Evolutionary conservation across 805 yeast species (phyloP), one percentile per base, ranked within the genome.

Genomic region (Komagataella populi): DNA sequence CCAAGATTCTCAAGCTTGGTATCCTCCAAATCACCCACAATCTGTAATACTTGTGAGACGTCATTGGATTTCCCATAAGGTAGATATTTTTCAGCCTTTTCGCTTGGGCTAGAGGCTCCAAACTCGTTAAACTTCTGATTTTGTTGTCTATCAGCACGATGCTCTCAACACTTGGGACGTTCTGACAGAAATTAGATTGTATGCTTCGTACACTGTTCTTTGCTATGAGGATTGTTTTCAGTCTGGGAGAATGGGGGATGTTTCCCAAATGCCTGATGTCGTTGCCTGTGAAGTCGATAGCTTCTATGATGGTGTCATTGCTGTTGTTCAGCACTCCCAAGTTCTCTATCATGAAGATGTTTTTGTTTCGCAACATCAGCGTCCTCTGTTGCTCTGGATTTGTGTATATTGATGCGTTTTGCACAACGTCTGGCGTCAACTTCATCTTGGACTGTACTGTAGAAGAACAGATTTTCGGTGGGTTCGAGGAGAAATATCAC

Each of bases 221-320:
- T 0, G 84, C 83, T 20, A 82, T 57, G 6, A 89, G 68, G 2
- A 91, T 57, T 0, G 83, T 76, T 47, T 71, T 72, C 49, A 77
- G 59, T 45, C 71, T 73, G 36, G 51, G 49, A 45, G 74, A 60
- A 18, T 53, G 59, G 0, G 83, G 87, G 44, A 77, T 70, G 59
- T 69, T 71, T 14, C 74, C 71, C 5, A 91, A 56, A 2, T 70
- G 71, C 1, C 72, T 64, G n/a, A 91, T 66, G 39, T 78, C 83
- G 64, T 91, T 91, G 59, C 84, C 82, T 0, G 91, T 78, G 36
- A 91, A 61, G 62, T 91, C 97, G 2, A 91, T 65, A 14, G 73
- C 78, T 54, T 73, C 82, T 61, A 66, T 70, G 45, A 59, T 68
- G 22, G 47, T 45, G 24, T 18, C 23, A 12, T 23, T 22, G n/a